Evolutionary conservation across 768 basidiomycete species (phyloP).

Genomic region (Pisolithus tinctorius): DNA sequence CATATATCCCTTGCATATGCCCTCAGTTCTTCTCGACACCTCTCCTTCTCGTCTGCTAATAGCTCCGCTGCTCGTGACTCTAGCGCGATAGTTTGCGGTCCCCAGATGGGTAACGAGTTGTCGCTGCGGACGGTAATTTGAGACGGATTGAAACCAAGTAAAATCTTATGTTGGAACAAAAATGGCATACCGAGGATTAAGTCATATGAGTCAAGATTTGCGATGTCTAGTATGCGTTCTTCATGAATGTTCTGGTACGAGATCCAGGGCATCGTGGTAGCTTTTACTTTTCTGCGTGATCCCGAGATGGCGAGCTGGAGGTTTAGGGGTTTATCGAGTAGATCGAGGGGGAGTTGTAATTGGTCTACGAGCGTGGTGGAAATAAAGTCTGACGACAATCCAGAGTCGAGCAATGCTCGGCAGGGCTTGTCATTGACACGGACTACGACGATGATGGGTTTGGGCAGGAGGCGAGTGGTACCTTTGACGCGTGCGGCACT

Average conservation of each 20-base stretch:
- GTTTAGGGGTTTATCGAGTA: slow-evolving; percentile 21
- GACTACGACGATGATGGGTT: slow-evolving; percentile 9
- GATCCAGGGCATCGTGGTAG: slow-evolving; percentile 3
- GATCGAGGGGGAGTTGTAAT: no score
- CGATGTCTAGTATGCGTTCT: slow-evolving; percentile 18
- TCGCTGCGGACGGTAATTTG: slow-evolving; percentile 9
- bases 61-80: no score
- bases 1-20: slow-evolving; percentile 22
- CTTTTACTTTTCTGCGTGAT: slow-evolving; percentile 22
- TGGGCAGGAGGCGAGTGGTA: slow-evolving; percentile 5
- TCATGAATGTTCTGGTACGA: slow-evolving; percentile 14
- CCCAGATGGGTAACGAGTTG: slow-evolving; percentile 9
- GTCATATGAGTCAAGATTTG: slow-evolving; percentile 35
- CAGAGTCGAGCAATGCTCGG: no score
- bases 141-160: slow-evolving; percentile 22
- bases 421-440: no score
- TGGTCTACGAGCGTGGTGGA: no score
- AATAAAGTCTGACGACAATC: no score
- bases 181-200: slow-evolving; percentile 35
- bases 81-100: slow-evolving; percentile 1
- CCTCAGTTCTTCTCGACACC: slow-evolving; percentile 6
- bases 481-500: no score
- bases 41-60: slow-evolving; percentile 3
- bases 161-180: slow-evolving; percentile 26
- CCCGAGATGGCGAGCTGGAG: slow-evolving; percentile 28